phyloP scores from a whole-genome alignment of 108 stramenopile genomes.

The Skeletonema grethae region DNA sequence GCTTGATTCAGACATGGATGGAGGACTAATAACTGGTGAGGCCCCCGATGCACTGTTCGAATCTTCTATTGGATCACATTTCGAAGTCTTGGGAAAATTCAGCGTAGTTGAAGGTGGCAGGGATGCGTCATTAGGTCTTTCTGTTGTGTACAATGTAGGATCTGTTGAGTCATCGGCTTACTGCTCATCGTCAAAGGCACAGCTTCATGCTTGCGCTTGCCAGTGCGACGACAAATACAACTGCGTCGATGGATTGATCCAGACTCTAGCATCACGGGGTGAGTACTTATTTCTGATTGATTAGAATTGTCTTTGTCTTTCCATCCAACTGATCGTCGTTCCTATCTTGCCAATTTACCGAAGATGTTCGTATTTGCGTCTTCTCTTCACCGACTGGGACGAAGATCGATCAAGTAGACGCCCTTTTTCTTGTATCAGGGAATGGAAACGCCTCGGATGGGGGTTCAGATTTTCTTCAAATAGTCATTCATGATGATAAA shows the following conservation, averaged over 20 bases:
- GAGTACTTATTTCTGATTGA: not conserved
- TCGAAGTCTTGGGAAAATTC: not conserved
- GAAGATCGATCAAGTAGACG: not conserved
- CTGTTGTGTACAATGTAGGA: not conserved
- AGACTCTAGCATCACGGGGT: not conserved
- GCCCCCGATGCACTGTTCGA: not conserved
- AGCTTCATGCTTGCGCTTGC: not conserved
- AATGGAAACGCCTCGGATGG: not conserved
- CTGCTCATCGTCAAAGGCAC: not conserved
- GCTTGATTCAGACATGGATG: not conserved
- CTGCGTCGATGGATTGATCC: not conserved
- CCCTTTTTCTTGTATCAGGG: not conserved
- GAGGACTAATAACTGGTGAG: not conserved
- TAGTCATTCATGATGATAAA: not conserved
- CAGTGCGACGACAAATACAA: not conserved
- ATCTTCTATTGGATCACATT: not conserved
- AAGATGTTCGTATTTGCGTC: not conserved
- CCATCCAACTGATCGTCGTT: not conserved
- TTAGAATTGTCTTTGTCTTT: not conserved
- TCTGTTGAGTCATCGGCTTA: not conserved
- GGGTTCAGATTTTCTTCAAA: not conserved
- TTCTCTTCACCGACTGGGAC: not conserved
- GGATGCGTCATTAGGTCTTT: not conserved
- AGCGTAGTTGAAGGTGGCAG: not conserved
- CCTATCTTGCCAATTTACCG: not conserved